Evolutionary conservation across 306 rosid species (phyloP).

Genomic region (Macrotyloma uniflorum): DNA sequence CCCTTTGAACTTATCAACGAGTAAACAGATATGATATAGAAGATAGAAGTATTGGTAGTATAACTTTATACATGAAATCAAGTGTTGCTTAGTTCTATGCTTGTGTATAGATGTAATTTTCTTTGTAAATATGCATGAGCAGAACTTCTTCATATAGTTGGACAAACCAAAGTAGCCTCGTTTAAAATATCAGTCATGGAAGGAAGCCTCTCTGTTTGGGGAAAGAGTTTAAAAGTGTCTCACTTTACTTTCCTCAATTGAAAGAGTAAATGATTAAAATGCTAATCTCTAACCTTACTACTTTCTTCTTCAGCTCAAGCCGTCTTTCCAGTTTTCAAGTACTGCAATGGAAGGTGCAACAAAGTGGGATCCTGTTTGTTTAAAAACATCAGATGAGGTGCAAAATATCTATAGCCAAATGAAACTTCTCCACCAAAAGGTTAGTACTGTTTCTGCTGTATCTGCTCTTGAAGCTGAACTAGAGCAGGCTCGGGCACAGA

Average conservation of each 20-base stretch:
- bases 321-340: slow-evolving; percentile 63
- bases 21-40: background rate
- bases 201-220: background rate
- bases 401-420: slow-evolving; percentile 58
- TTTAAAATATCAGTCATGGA: slow-evolving; percentile 22
- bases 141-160: slow-evolving; percentile 1
- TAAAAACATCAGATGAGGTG: slow-evolving; percentile 61
- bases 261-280: background rate
- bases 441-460: slow-evolving; percentile 59
- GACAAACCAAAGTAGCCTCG: slow-evolving; percentile 7
- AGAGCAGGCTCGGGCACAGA: slow-evolving; percentile 71
- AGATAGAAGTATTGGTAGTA: slow-evolving; percentile 5
- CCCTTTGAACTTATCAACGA: slow-evolving; percentile 15
- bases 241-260: background rate
- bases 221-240: background rate
- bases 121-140: background rate
- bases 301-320: slow-evolving; percentile 50
- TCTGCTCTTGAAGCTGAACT: slow-evolving; percentile 82
- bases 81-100: slow-evolving; percentile 27
- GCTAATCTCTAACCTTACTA: slow-evolving; percentile 13
- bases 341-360: slow-evolving; percentile 87
- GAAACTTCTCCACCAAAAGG: slow-evolving; percentile 77
- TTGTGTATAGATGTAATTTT: background rate
- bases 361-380: slow-evolving; percentile 88
- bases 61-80: background rate